These are phyloP conservation scores for Sextonia rubra DNA, from an alignment of 164 flowering plant species.

Conservation along the genomic window DNA sequence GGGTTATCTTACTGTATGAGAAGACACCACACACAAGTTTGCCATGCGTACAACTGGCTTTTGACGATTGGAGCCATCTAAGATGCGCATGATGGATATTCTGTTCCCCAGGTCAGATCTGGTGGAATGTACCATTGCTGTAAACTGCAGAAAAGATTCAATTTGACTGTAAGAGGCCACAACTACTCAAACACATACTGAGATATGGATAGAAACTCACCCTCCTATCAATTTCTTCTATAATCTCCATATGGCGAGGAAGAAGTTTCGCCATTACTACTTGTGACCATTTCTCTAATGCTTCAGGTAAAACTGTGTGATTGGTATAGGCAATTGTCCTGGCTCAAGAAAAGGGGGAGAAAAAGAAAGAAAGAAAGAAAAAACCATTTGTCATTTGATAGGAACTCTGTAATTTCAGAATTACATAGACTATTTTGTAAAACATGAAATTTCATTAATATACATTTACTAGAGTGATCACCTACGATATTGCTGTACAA, in stretches of 20 bases:
- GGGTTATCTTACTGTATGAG: conserved; percentile 67
- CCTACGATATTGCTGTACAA: too few species aligned
- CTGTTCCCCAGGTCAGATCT: conserved; percentile 65
- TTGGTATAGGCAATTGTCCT: conserved; percentile 98
- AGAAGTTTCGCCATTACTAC: conserved; percentile 92
- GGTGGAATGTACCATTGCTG: conserved; percentile 43
- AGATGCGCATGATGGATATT: conserved; percentile 53
- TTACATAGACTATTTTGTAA: too few species aligned
- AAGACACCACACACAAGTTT: conserved; percentile 91
- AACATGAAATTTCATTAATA: too few species aligned
- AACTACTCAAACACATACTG: background rate
- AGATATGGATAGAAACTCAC: conserved; percentile 23
- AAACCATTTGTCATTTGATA: background rate
- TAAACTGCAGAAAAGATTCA: conserved; percentile 51
- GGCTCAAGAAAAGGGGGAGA: conserved; percentile 15
- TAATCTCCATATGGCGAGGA: conserved; percentile 97
- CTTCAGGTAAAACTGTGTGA: conserved; percentile 98
- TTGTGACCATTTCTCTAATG: conserved; percentile 98
- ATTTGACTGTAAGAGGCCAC: background rate
- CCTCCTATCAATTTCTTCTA: conserved; percentile 89
- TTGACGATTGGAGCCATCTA: conserved; percentile 78
- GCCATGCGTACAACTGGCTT: conserved; percentile 98
- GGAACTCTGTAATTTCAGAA: too few species aligned
- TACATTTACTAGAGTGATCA: too few species aligned
- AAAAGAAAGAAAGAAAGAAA: background rate